These are phyloP conservation scores for Phoenix dactylifera DNA, from an alignment of 176 grass and related monocot genomes.

Conservation along the genomic window DNA sequence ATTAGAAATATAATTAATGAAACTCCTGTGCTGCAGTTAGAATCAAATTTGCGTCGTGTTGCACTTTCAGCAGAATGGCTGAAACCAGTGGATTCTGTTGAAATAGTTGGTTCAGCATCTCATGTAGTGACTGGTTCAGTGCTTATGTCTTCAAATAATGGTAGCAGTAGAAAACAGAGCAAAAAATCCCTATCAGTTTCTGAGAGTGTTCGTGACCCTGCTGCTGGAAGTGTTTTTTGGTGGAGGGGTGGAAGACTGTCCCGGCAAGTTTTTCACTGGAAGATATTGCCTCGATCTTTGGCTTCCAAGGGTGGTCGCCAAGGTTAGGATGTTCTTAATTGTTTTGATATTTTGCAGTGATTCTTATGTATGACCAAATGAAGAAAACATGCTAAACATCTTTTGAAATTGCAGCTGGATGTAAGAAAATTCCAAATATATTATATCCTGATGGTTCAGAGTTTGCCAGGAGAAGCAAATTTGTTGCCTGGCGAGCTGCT, in stretches of 20 bases:
- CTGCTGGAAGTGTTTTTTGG: constrained; percentile 70
- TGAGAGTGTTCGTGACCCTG: constrained; percentile 47
- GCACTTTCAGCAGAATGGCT: constrained; percentile 66
- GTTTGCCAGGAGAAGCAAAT: constrained; percentile 76
- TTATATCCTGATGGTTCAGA: constrained; percentile 75
- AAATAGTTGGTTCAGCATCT: constrained; percentile 80
- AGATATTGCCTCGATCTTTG: constrained; percentile 65
- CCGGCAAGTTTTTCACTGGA: constrained; percentile 87
- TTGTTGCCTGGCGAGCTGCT: constrained; percentile 75
- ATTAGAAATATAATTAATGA: constrained; percentile 12
- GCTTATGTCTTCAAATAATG: constrained; percentile 31
- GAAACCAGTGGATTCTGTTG: constrained; percentile 74
- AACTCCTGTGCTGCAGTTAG: constrained; percentile 47
- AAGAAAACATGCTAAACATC: constrained; percentile 13
- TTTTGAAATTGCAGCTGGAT: constrained; percentile 55
- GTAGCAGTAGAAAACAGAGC: constrained; percentile 49
- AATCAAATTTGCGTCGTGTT: constrained; percentile 66
- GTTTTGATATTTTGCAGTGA: constrained; percentile 10
- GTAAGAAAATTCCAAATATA: constrained; percentile 75
- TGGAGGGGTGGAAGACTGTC: constrained; percentile 88
- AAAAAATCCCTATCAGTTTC: constrained; percentile 37
- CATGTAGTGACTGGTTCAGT: constrained; percentile 53
- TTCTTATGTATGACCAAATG: constrained; percentile 8
- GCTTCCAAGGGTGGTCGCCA: constrained; percentile 65
- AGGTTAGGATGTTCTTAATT: constrained; percentile 45